phyloP scores from a whole-genome alignment of 192 early-diverging fungal species.

The Chytriomyces sp. region DNA sequence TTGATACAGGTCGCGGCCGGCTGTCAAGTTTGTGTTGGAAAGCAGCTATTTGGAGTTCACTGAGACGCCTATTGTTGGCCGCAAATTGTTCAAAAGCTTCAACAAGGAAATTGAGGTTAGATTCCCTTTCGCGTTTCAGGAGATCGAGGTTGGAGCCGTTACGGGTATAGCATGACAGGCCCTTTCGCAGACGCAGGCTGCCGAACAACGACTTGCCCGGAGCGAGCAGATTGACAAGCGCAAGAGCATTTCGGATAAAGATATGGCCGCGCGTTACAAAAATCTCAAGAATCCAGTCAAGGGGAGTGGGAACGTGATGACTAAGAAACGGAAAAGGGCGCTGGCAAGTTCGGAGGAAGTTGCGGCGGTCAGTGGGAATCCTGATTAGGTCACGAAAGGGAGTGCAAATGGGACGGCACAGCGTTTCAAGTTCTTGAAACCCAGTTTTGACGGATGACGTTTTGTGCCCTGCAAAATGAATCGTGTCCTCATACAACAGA shows the following conservation, averaged over 20 bases:
- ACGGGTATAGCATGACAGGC: background rate
- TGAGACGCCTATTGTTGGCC: conserved; percentile 5
- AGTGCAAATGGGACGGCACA: background rate
- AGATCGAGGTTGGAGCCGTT: background rate
- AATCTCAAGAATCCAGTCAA: background rate
- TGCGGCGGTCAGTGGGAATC: background rate
- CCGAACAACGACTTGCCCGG: background rate
- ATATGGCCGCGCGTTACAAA: conserved; percentile 2
- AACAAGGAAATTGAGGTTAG: conserved; percentile 19
- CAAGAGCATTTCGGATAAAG: background rate
- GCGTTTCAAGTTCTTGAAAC: background rate
- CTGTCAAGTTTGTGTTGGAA: conserved; percentile 10
- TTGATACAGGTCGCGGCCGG: too few species aligned
- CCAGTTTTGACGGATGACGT: background rate
- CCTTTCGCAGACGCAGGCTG: background rate
- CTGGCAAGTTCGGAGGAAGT: background rate
- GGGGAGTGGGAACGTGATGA: too few species aligned
- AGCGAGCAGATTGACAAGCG: background rate
- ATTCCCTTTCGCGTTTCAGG: background rate
- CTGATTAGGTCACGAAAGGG: background rate
- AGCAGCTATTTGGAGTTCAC: conserved; percentile 17
- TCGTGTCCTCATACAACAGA: background rate
- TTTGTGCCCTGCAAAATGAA: background rate
- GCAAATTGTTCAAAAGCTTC: conserved; percentile 25
- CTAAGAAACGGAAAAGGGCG: too few species aligned